Evolutionary conservation across 2,329 filamentous ascomycete species (phyloP).

Genomic region (Alternaria panax): DNA sequence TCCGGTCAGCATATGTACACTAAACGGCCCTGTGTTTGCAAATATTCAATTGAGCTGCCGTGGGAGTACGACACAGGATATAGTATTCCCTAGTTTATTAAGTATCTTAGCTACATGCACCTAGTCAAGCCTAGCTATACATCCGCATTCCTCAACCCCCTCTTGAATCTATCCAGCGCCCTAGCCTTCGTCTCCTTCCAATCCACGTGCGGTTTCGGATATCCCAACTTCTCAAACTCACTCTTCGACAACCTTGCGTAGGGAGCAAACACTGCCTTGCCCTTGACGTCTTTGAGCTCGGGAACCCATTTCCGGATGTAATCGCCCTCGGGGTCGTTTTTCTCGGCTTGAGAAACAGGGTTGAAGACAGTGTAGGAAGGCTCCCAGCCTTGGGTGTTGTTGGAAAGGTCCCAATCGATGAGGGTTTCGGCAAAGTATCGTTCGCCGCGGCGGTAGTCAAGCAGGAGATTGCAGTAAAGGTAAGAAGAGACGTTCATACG

Average conservation of each 20-base stretch:
- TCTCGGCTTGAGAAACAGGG: conserved; percentile 50
- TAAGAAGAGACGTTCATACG: conserved; percentile 61
- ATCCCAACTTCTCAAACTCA: conserved; percentile 59
- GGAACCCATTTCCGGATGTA: conserved; percentile 51
- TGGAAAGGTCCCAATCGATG: conserved; percentile 57
- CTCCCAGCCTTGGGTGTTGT: conserved; percentile 63
- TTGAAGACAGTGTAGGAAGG: conserved; percentile 60
- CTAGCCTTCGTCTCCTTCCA: conserved; percentile 54
- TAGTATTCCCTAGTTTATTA: no score
- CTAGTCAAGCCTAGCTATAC: background rate
- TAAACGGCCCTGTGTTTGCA: no score
- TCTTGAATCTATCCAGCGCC: conserved; percentile 54
- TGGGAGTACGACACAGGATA: no score
- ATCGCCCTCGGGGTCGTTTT: conserved; percentile 49
- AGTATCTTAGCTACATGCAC: no score
- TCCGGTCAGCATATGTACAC: no score
- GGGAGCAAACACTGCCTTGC: conserved; percentile 60
- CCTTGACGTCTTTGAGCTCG: conserved; percentile 50
- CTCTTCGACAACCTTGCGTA: conserved; percentile 53
- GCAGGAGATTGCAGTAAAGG: conserved; percentile 57
- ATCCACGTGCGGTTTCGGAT: conserved; percentile 56
- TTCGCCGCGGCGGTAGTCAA: conserved; percentile 60
- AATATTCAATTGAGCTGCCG: no score
- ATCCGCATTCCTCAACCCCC: conserved; percentile 52
- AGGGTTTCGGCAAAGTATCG: conserved; percentile 61